phyloP scores from a whole-genome alignment of 495 filamentous ascomycete genomes.

The Talaromyces proteolyticus region DNA sequence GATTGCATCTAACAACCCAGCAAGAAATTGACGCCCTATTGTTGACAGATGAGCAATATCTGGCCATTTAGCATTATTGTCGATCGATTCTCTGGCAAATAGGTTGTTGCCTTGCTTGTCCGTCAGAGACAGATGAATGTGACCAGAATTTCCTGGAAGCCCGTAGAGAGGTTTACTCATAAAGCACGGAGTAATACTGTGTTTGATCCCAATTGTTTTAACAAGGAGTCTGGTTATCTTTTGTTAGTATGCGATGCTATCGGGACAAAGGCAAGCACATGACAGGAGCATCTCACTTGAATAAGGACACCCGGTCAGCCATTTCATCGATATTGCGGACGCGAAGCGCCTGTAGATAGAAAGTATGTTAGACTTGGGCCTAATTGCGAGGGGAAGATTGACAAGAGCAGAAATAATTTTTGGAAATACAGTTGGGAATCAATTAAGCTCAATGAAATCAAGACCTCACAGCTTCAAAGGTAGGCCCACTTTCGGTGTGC shows the following conservation, averaged over 20 bases:
- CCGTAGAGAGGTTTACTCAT: constrained; percentile 94
- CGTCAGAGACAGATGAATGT: constrained; percentile 88
- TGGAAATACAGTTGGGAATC: too few species aligned
- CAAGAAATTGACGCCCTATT: constrained; percentile 83
- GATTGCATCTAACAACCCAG: constrained; percentile 79
- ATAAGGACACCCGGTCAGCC: constrained; percentile 78
- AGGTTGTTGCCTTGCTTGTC: constrained; percentile 65
- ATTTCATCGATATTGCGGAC: constrained; percentile 69
- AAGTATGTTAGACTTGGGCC: too few species aligned
- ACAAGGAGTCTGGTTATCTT: constrained; percentile 58
- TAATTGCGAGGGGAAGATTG: too few species aligned
- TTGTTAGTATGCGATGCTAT: not conserved
- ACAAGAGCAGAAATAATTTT: too few species aligned
- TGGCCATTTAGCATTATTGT: constrained; percentile 59
- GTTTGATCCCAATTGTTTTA: constrained; percentile 75
- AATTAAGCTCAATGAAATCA: too few species aligned
- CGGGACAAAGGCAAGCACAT: too few species aligned
- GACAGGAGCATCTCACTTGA: constrained; percentile 54
- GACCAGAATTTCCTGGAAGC: constrained; percentile 85
- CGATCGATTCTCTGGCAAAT: constrained; percentile 63
- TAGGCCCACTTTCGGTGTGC: constrained; percentile 90
- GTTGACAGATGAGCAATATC: constrained; percentile 80
- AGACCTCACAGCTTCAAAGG: constrained; percentile 70
- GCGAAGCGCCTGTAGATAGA: constrained; percentile 48
- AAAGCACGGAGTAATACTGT: constrained; percentile 92